Evolutionary conservation across 1,284 basidiomycete species (phyloP).

Genomic region (Fereydounia khargensis): DNA sequence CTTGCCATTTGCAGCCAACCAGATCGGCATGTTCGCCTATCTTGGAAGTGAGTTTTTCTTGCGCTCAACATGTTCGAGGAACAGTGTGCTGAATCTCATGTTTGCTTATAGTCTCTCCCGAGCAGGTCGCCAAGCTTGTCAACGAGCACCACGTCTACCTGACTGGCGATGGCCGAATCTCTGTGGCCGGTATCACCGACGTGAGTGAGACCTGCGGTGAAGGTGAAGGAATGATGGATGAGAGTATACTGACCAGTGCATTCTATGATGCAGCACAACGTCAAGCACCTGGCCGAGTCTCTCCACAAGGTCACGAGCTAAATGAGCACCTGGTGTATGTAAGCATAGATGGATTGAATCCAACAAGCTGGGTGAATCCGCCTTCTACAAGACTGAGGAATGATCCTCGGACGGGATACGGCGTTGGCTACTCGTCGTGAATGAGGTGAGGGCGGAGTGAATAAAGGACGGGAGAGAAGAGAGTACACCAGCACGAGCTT

Average conservation of each 20-base stretch:
- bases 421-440: background rate
- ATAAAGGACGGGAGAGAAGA: background rate
- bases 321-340: too few species aligned
- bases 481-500: background rate
- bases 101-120: constrained; percentile 41
- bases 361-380: too few species aligned
- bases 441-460: background rate
- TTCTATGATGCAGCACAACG: constrained; percentile 33
- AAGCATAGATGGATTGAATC: too few species aligned
- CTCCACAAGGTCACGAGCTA: constrained; percentile 50
- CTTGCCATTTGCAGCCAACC: constrained; percentile 33
- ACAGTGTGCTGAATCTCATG: background rate
- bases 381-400: too few species aligned
- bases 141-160: constrained; percentile 58
- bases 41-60: constrained; percentile 23
- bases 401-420: too few species aligned
- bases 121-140: constrained; percentile 55
- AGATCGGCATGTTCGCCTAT: constrained; percentile 58
- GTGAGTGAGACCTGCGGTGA: constrained; percentile 1
- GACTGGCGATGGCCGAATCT: constrained; percentile 57
- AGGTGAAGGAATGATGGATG: background rate
- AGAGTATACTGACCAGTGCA: background rate
- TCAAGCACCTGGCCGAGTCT: constrained; percentile 52
- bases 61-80: background rate
- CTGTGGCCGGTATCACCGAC: constrained; percentile 56